Evolutionary conservation across 2,329 filamentous ascomycete species (phyloP), one percentile per base, ranked within the genome.

Genomic region (Mollisiaceae sp.): DNA sequence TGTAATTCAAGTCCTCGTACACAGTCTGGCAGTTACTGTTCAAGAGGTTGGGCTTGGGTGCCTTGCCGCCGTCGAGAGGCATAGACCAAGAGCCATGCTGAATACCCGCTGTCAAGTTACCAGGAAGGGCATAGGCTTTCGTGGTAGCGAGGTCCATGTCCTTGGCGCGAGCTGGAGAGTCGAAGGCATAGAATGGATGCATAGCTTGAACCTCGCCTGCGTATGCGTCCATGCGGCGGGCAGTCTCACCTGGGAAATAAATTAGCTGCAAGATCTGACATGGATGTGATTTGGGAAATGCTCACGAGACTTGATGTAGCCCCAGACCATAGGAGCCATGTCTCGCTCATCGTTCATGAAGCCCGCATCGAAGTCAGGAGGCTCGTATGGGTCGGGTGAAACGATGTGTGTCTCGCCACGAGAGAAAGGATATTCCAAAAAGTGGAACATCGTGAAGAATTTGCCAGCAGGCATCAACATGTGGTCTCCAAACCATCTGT

Each of bases 341-440:
- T 94, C 91, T 27, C 91, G 84, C 78, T 92, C 89, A 78, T 94
- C 91, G 73, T 92, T 94, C 91, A 94, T 93, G 81, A 93, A 94
- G 24, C 91, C 90, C 1, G 89, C 86, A 75, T 94, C 91, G 72
- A 94, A 93, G 79, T 93, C 91, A 0, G 91, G 91, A 15, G 82
- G 80, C 55, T 89, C 91, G 74, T 94, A 94, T 18, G 90, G 89
- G 71, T 91, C 4, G 70, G 73, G n/a, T 77, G 77, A 18, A 77
- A 82, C 86, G 71, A 90, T 87, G 75, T 90, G 87, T 56, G 89
- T 81, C 62, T 81, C 79, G 1, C 88, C 88, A 0, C 86, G 83
- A 2, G 85, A 88, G 74, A 84, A 86, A 0, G 88, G 87, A 72
- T 90, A 88, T 2, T 81, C 80, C 0, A 83, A 85, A 76, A 85